A percentile compares a stretch with the other conserved stretches of the same genome.
These are phyloP conservation scores for Petunia axillaris DNA, from an alignment of 257 asterid genomes.

Conservation along the genomic window DNA sequence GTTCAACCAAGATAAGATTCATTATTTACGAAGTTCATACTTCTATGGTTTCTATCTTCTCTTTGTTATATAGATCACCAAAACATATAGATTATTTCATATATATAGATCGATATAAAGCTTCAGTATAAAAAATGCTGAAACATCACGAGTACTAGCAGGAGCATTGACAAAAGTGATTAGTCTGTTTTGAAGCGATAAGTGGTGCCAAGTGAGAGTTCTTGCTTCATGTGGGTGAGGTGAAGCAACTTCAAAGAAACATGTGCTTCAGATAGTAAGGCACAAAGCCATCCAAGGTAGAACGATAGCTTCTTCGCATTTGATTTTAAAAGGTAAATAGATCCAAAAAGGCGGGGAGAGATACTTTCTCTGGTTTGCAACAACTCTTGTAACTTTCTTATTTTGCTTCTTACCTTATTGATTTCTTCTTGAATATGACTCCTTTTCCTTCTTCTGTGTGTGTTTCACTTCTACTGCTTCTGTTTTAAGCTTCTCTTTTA, in stretches of 20 bases:
- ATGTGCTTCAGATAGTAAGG: background rate
- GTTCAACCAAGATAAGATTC: conserved; percentile 7
- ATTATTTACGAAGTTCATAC: background rate
- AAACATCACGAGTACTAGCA: background rate
- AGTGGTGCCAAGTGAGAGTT: background rate
- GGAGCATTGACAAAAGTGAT: background rate
- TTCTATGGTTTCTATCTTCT: background rate
- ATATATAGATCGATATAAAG: background rate
- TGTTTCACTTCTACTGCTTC: conserved; percentile 2
- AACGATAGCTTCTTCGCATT: background rate
- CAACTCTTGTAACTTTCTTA: background rate
- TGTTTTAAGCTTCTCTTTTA: conserved; percentile 11
- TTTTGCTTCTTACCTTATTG: background rate
- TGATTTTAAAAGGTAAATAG: background rate
- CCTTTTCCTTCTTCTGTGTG: background rate
- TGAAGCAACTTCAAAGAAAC: conserved; percentile 1
- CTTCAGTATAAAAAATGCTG: conserved; percentile 6
- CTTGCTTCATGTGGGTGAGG: conserved; percentile 10
- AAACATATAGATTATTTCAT: background rate
- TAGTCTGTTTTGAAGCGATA: conserved; percentile 1
- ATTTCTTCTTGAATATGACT: background rate
- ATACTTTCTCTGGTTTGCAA: background rate
- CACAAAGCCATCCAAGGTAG: background rate
- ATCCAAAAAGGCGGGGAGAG: background rate
- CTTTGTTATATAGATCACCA: conserved; percentile 1